Evolutionary conservation across 768 basidiomycete species (phyloP).

Genomic region (Phanerochaete sordida): DNA sequence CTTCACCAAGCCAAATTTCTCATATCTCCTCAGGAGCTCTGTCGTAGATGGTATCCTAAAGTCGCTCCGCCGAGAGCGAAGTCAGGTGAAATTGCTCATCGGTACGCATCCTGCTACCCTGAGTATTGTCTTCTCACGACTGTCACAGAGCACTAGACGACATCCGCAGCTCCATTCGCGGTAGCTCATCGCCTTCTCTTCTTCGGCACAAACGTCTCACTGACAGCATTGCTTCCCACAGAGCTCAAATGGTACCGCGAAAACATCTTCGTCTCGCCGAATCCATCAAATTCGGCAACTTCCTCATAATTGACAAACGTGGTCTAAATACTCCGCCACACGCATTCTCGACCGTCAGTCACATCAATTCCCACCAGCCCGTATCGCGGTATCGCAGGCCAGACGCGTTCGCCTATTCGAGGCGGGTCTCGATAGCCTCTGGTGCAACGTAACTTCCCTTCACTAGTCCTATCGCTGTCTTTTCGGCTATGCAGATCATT

Average conservation of each 20-base stretch:
- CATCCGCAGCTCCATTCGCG: constrained; percentile 71
- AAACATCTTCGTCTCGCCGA: constrained; percentile 58
- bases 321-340: neutral
- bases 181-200: constrained; percentile 31
- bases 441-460: neutral
- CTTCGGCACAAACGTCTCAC: neutral
- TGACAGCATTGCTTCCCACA: constrained; percentile 24
- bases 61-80: neutral
- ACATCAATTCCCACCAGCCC: neutral
- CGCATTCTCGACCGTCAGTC: too few species aligned
- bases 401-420: neutral
- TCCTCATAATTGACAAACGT: neutral
- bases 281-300: neutral
- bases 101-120: constrained; percentile 39
- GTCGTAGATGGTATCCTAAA: constrained; percentile 66
- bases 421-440: neutral
- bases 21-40: constrained; percentile 64
- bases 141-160: constrained; percentile 73
- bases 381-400: neutral
- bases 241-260: constrained; percentile 79
- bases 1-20: too few species aligned
- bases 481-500: neutral
- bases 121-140: neutral
- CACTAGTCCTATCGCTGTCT: neutral
- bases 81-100: constrained; percentile 41